Evolutionary conservation across 164 flowering plant species (phyloP).

Genomic region (Aristolochia contorta): DNA sequence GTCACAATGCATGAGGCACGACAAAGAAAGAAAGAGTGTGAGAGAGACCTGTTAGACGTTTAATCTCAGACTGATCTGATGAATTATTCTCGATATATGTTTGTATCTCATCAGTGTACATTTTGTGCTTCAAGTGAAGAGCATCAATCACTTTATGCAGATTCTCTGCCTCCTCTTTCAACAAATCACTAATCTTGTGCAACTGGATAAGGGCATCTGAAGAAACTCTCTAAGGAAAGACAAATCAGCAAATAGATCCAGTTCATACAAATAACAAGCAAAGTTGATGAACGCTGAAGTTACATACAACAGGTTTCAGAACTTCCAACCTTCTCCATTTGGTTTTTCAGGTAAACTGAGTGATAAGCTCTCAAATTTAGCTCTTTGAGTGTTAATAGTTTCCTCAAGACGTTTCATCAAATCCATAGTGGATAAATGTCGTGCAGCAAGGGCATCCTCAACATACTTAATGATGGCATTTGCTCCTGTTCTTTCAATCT

Average conservation of each 20-base stretch:
- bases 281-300: background rate
- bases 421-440: slow-evolving; percentile 46
- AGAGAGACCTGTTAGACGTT: slow-evolving; percentile 59
- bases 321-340: slow-evolving; percentile 67
- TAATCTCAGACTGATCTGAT: slow-evolving; percentile 60
- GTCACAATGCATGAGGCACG: background rate
- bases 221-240: background rate
- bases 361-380: slow-evolving; percentile 33
- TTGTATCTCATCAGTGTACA: slow-evolving; percentile 52
- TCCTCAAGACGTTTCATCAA: slow-evolving; percentile 56
- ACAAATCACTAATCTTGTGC: slow-evolving; percentile 54
- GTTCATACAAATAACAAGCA: background rate
- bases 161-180: slow-evolving; percentile 52
- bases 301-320: slow-evolving; percentile 4
- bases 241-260: background rate
- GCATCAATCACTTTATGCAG: slow-evolving; percentile 45
- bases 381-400: slow-evolving; percentile 44
- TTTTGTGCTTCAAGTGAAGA: slow-evolving; percentile 69
- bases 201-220: slow-evolving; percentile 55
- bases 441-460: slow-evolving; percentile 61
- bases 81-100: slow-evolving; percentile 31
- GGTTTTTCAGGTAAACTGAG: slow-evolving; percentile 32
- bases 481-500: slow-evolving; percentile 22
- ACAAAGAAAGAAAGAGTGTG: slow-evolving; percentile 1
- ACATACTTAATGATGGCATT: slow-evolving; percentile 28